These are phyloP conservation scores for Aspergillus flavus DNA, from an alignment of 2,329 filamentous ascomycete genomes.

Conservation along the genomic window DNA sequence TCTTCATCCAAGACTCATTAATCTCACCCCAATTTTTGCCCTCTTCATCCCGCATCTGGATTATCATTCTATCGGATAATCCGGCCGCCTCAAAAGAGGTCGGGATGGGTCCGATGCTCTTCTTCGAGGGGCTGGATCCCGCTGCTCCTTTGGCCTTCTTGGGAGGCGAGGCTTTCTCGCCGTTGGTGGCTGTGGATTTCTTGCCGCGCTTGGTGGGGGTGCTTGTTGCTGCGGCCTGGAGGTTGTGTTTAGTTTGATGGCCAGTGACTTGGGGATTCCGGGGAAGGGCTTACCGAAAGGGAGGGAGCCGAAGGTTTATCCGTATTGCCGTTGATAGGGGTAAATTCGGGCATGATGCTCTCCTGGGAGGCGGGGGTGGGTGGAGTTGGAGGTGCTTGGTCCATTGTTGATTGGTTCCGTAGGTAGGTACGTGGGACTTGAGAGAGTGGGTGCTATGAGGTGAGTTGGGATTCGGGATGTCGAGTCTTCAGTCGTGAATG, in stretches of 20 bases:
- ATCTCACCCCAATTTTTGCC: constrained; percentile 31
- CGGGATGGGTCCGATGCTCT: constrained; percentile 23
- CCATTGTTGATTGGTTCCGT: neutral
- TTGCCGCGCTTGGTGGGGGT: constrained; percentile 28
- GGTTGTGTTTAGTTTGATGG: neutral
- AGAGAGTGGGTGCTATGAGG: neutral
- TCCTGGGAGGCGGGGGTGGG: neutral
- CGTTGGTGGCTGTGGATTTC: constrained; percentile 16
- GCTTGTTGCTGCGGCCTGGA: neutral
- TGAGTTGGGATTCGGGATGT: neutral
- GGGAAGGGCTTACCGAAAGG: neutral
- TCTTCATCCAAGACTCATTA: constrained; percentile 21
- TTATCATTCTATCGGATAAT: constrained; percentile 27
- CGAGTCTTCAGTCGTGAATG: neutral
- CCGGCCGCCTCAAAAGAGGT: constrained; percentile 24
- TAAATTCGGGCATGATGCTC: neutral
- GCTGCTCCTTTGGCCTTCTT: constrained; percentile 20
- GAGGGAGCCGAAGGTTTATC: neutral
- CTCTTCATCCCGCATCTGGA: constrained; percentile 32
- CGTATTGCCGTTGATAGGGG: neutral
- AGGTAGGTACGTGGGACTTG: neutral
- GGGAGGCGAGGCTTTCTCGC: constrained; percentile 6
- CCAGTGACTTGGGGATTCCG: neutral
- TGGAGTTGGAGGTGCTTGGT: neutral
- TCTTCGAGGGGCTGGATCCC: constrained; percentile 8